Conservation (phyloP, 2,329 filamentous ascomycete species). For the Saccharata proteae region DNA sequence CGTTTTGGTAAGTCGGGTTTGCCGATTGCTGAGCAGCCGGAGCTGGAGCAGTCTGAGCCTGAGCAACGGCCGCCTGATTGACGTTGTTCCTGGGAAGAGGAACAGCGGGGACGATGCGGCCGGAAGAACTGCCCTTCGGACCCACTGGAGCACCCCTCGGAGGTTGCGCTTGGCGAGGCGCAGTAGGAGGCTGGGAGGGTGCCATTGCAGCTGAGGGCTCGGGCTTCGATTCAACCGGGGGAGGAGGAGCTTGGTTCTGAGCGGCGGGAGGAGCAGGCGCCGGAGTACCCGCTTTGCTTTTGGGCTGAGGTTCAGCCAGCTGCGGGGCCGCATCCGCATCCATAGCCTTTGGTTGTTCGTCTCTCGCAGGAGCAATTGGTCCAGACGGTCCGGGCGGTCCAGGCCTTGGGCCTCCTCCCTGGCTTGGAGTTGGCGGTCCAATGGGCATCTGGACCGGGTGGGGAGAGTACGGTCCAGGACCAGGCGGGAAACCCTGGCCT, state of each 20-base stretch:
- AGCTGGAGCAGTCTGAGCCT: conserved; percentile 15
- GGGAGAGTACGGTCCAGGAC: conserved; percentile 51
- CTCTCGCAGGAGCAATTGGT: conserved; percentile 15
- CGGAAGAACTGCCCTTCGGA: conserved; percentile 26
- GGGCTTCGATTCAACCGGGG: conserved; percentile 58
- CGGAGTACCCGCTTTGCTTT: conserved; percentile 31
- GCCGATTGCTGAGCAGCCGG: conserved; percentile 15
- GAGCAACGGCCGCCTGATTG: conserved; percentile 25
- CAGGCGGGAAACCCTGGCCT: conserved; percentile 58
- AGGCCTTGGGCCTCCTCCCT: conserved; percentile 27
- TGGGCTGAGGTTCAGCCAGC: conserved; percentile 38
- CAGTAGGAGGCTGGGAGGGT: conserved; percentile 31
- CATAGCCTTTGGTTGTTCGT: conserved; percentile 25
- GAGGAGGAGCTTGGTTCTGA: conserved; percentile 43
- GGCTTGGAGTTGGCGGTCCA: conserved; percentile 45
- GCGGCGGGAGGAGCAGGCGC: conserved; percentile 32
- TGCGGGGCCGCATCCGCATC: conserved; percentile 36
- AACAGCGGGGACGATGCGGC: conserved; percentile 52
- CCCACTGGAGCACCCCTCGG: conserved; percentile 28
- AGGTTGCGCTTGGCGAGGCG: conserved; percentile 21
- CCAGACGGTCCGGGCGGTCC: conserved; percentile 22
- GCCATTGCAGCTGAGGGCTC: conserved; percentile 45
- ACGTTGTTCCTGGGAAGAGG: conserved; percentile 42
- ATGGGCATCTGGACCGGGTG: conserved; percentile 44
- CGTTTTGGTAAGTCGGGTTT: conserved; percentile 42